Percentiles rank a stretch among this genome's conserved stretches.
Conservation (phyloP, 345 rosid species). For the Cardamine occulta region DNA sequence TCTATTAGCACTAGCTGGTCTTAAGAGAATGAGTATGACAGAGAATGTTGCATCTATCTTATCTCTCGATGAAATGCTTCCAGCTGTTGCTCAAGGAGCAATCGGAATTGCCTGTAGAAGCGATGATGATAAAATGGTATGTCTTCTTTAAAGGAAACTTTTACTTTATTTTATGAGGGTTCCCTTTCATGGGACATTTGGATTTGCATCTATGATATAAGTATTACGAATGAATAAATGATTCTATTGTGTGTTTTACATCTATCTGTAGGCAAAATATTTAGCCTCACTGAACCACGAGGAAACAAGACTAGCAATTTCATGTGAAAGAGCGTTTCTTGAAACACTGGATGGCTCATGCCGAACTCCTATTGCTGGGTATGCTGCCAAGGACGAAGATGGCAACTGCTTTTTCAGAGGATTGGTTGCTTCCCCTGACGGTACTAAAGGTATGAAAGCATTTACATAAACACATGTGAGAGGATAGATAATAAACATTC, state of each 20-base stretch:
- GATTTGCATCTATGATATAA: neutral
- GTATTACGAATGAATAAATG: neutral
- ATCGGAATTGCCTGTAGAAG: slow-evolving; percentile 96
- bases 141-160: neutral
- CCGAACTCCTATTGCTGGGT: slow-evolving; percentile 98
- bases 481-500: neutral
- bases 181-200: neutral
- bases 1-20: slow-evolving; percentile 93
- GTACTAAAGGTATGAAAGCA: slow-evolving; percentile 65
- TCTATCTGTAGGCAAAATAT: slow-evolving; percentile 62
- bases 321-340: slow-evolving; percentile 91
- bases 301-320: slow-evolving; percentile 88
- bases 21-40: slow-evolving; percentile 86
- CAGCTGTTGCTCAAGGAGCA: slow-evolving; percentile 99
- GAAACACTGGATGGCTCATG: slow-evolving; percentile 91
- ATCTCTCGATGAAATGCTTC: slow-evolving; percentile 91
- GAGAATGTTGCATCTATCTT: slow-evolving; percentile 81
- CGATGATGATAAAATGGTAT: slow-evolving; percentile 84
- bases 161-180: neutral
- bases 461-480: neutral
- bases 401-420: slow-evolving; percentile 89
- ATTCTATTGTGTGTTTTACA: neutral
- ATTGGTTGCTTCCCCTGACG: slow-evolving; percentile 94
- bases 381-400: slow-evolving; percentile 71
- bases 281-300: slow-evolving; percentile 89